Evolutionary conservation across 371 early-diverging fungal genomes (phyloP).

Genomic region (Haplosporangium sp.): DNA sequence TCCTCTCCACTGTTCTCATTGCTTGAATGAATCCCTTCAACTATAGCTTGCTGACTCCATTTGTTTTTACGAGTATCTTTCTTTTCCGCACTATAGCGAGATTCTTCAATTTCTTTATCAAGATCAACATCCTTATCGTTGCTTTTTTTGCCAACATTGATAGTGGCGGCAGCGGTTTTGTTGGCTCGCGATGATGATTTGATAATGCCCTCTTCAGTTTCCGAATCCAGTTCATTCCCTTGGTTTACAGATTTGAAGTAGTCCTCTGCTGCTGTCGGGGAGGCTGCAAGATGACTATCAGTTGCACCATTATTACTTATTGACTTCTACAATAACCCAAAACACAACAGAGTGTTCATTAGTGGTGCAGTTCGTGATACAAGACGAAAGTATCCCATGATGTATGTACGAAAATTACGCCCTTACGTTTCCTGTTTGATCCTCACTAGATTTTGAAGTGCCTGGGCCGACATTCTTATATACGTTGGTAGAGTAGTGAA

Average conservation of each 20-base stretch:
- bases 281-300: constrained; percentile 7
- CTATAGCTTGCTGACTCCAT: background rate
- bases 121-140: background rate
- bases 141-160: background rate
- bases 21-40: background rate
- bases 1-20: background rate
- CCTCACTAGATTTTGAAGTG: constrained; percentile 1
- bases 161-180: background rate
- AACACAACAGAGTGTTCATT: background rate
- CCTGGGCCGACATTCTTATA: constrained; percentile 21
- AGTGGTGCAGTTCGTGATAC: background rate
- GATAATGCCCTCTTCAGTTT: constrained; percentile 8
- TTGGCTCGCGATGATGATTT: background rate
- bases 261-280: constrained; percentile 17
- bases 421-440: constrained; percentile 7
- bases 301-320: background rate
- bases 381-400: background rate
- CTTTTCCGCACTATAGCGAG: constrained; percentile 38
- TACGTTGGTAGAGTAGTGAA: constrained; percentile 47
- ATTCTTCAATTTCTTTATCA: constrained; percentile 31
- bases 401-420: background rate
- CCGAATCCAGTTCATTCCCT: constrained; percentile 17
- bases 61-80: constrained; percentile 12
- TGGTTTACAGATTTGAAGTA: constrained; percentile 28
- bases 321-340: background rate